A percentile compares a stretch with the other conserved stretches of the same genome.
Evolutionary conservation across 192 early-diverging fungal species (phyloP).

Genomic region (Coemansia sp.): DNA sequence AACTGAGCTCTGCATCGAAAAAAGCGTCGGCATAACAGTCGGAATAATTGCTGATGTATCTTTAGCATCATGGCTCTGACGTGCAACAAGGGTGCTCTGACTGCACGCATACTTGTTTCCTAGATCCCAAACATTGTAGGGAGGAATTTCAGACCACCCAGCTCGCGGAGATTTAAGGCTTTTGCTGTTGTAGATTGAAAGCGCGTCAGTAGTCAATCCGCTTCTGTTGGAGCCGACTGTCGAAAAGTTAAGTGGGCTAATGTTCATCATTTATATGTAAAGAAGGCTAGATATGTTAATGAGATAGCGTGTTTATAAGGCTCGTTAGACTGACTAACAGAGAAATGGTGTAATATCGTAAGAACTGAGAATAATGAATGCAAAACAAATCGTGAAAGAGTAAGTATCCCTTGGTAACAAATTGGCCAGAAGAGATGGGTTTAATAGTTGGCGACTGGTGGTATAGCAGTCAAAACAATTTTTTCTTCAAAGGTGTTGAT

Average conservation of each 20-base stretch:
- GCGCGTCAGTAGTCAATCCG: constrained; percentile 13
- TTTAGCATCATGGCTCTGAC: constrained; percentile 32
- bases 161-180: constrained; percentile 13
- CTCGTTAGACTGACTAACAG: not conserved
- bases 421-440: too few species aligned
- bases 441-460: too few species aligned
- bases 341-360: not conserved
- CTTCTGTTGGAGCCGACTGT: constrained; percentile 21
- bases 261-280: constrained; percentile 12
- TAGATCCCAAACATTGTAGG: constrained; percentile 47
- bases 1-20: constrained; percentile 39
- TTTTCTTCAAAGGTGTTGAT: too few species aligned
- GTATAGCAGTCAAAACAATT: too few species aligned
- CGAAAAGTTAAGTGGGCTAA: constrained; percentile 18
- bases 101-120: constrained; percentile 52
- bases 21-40: constrained; percentile 41
- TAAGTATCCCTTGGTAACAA: too few species aligned
- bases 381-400: not conserved
- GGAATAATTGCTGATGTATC: constrained; percentile 28
- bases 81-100: constrained; percentile 47
- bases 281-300: too few species aligned
- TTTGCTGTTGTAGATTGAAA: constrained; percentile 10
- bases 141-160: constrained; percentile 50
- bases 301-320: constrained; percentile 3
- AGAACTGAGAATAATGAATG: not conserved